Evolutionary conservation across 2,329 filamentous ascomycete species (phyloP), one percentile per base, ranked within the genome.

Genomic region (Colletotrichum sp.): DNA sequence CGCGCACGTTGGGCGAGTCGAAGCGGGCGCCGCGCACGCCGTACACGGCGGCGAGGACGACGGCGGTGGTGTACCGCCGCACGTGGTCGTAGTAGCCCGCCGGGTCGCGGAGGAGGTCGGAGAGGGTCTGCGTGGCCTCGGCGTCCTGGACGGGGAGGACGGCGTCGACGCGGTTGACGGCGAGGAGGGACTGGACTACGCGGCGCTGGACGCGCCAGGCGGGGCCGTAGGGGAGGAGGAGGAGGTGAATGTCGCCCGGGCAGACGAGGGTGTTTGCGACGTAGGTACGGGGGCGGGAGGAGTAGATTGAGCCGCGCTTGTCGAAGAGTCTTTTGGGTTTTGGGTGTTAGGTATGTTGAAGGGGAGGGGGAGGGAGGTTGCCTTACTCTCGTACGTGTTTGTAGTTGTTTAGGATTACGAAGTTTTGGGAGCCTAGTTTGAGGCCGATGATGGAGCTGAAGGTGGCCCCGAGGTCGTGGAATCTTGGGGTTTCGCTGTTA

Each of bases 221-320:
- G 14, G 61, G 18, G 28, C 69, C 69, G 24, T 71, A 71, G 12
- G 59, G 69, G 59, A 71, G 30, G 16, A 71, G 65, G 32, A 66
- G 59, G 26, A 71, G 61, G 28, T 71, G 69, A 5, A 71, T 71
- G 32, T 71, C 69, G 43, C 69, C 69, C 18, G 69, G 48, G 7
- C 59, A 62, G 5, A 71, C 43, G 21, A 71, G 59, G 7, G 65
- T 66, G 21, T 71, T 62, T 5, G 79, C 63, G 64, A 83, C 77
- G 48, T 80, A 77, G 52, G 79, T 78, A 69, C 79, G 77, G 1
- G 84, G 83, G 7, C 85, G 78, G 2, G 84, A 83, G 12, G 84
- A 84, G 74, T 86, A 86, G 21, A 83, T 81, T 48, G 67, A 77
- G 1, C 83, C 81, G 55, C 82, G 82, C 69, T 82, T 83, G 48